phyloP scores from a whole-genome alignment of 1,284 basidiomycete genomes.

The Marasmius fiardii region DNA sequence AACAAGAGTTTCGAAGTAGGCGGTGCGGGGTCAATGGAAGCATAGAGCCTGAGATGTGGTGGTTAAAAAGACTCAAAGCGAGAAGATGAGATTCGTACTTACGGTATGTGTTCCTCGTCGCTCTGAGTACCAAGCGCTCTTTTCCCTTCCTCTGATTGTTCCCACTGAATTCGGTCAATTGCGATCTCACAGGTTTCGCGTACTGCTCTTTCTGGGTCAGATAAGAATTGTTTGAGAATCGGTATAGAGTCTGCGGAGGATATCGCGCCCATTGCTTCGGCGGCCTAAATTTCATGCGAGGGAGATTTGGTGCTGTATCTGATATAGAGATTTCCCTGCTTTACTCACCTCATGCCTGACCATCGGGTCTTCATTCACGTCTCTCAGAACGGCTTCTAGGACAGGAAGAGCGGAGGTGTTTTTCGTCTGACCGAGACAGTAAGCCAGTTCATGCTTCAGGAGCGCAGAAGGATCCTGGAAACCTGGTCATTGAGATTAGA shows the following conservation, averaged over 20 bases:
- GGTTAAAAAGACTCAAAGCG: neutral
- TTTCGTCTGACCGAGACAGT: slow-evolving; percentile 94
- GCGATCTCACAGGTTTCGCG: slow-evolving; percentile 99
- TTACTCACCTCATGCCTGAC: slow-evolving; percentile 86
- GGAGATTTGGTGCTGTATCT: slow-evolving; percentile 7
- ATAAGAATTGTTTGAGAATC: slow-evolving; percentile 70
- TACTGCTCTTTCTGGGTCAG: slow-evolving; percentile 78
- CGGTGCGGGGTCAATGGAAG: slow-evolving; percentile 96
- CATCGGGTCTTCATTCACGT: slow-evolving; percentile 87
- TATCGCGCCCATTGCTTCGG: slow-evolving; percentile 97
- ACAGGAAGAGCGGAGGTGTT: slow-evolving; percentile 72
- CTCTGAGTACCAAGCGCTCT: slow-evolving; percentile 35
- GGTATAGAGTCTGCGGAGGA: slow-evolving; percentile 68
- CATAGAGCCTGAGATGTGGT: slow-evolving; percentile 48
- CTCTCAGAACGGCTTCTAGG: slow-evolving; percentile 74
- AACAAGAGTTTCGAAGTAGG: slow-evolving; percentile 61
- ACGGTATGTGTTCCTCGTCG: slow-evolving; percentile 36
- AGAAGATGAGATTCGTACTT: slow-evolving; percentile 16
- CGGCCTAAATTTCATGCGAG: slow-evolving; percentile 62
- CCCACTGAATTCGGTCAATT: slow-evolving; percentile 92
- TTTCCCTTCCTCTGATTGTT: slow-evolving; percentile 74
- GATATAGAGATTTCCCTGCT: slow-evolving; percentile 19
- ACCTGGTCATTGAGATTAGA: slow-evolving; percentile 42
- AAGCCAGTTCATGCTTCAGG: slow-evolving; percentile 96
- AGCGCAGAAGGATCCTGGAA: slow-evolving; percentile 87